Evolutionary conservation across 2,329 filamentous ascomycete genomes (phyloP).

Genomic region (Ophiocordyceps australis): DNA sequence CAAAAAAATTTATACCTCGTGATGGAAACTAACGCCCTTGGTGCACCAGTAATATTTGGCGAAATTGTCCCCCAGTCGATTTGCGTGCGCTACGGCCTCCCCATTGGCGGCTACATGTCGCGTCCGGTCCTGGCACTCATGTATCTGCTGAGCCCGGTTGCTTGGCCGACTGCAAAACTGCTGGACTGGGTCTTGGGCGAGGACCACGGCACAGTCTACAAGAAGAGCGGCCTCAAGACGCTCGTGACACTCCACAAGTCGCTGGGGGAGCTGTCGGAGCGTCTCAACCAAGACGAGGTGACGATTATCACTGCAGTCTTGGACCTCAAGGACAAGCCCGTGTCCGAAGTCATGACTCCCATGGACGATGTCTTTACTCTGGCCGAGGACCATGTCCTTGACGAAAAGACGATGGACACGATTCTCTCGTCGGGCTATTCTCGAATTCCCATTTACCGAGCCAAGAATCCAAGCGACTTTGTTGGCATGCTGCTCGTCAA

Average conservation of each 20-base stretch:
- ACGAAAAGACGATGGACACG: slow-evolving; percentile 85
- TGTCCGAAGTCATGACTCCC: slow-evolving; percentile 93
- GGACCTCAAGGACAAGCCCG: slow-evolving; percentile 89
- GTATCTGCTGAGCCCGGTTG: slow-evolving; percentile 78
- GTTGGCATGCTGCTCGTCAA: slow-evolving; percentile 97
- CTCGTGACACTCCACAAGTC: slow-evolving; percentile 90
- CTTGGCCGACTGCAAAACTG: slow-evolving; percentile 90
- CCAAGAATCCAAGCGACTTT: slow-evolving; percentile 72
- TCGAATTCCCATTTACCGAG: slow-evolving; percentile 81
- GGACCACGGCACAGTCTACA: slow-evolving; percentile 93
- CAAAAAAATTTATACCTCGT: too few species aligned
- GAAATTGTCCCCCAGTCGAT: slow-evolving; percentile 92
- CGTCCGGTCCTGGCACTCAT: slow-evolving; percentile 75
- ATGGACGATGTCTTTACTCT: slow-evolving; percentile 96
- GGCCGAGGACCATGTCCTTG: slow-evolving; percentile 83
- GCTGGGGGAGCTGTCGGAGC: slow-evolving; percentile 68
- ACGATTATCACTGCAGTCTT: slow-evolving; percentile 96
- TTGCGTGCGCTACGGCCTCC: slow-evolving; percentile 88
- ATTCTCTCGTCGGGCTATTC: slow-evolving; percentile 92
- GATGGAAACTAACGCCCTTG: too few species aligned
- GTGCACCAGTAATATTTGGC: slow-evolving; percentile 71
- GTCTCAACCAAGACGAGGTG: slow-evolving; percentile 91
- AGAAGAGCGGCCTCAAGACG: slow-evolving; percentile 94
- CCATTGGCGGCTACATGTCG: slow-evolving; percentile 87
- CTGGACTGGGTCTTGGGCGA: slow-evolving; percentile 86